phyloP scores from a whole-genome alignment of 768 basidiomycete genomes.

The Amanita molliuscula region DNA sequence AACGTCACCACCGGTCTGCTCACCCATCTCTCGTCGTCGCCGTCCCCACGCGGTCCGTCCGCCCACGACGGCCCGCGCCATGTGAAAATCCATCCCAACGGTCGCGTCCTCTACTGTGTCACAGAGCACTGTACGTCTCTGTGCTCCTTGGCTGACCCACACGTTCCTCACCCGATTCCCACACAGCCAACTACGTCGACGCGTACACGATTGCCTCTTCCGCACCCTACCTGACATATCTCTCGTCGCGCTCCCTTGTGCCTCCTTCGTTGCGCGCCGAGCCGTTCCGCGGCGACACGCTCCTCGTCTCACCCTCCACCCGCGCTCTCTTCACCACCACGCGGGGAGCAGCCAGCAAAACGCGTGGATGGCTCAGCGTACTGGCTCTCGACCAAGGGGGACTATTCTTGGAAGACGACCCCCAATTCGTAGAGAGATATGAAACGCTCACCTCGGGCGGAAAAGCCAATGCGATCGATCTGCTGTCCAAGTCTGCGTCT shows the following conservation, averaged over 20 bases:
- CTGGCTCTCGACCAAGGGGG: constrained; percentile 32
- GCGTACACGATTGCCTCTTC: constrained; percentile 27
- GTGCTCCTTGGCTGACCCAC: not conserved
- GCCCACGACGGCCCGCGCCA: constrained; percentile 41
- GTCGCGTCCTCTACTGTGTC: constrained; percentile 37
- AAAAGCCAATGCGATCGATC: constrained; percentile 41
- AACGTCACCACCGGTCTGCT: constrained; percentile 22
- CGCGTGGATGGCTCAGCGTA: constrained; percentile 32
- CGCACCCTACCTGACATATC: constrained; percentile 16
- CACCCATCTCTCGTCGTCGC: constrained; percentile 24
- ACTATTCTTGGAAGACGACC: constrained; percentile 17
- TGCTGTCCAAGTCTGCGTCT: constrained; percentile 19
- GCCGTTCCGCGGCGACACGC: constrained; percentile 34
- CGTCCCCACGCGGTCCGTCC: constrained; percentile 25
- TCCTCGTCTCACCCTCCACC: constrained; percentile 31
- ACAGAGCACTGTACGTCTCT: constrained; percentile 38
- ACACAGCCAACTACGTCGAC: constrained; percentile 35
- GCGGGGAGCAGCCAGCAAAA: constrained; percentile 25
- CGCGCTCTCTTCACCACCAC: constrained; percentile 36
- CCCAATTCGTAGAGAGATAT: constrained; percentile 21
- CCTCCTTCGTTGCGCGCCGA: constrained; percentile 13
- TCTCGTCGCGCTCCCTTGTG: constrained; percentile 23
- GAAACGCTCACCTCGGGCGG: constrained; percentile 39
- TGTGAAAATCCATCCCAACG: constrained; percentile 42
- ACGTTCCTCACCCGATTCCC: not conserved